Evolutionary conservation across 2,329 filamentous ascomycete species (phyloP), one percentile per base, ranked within the genome.

Genomic region (Passalora sequoiae): DNA sequence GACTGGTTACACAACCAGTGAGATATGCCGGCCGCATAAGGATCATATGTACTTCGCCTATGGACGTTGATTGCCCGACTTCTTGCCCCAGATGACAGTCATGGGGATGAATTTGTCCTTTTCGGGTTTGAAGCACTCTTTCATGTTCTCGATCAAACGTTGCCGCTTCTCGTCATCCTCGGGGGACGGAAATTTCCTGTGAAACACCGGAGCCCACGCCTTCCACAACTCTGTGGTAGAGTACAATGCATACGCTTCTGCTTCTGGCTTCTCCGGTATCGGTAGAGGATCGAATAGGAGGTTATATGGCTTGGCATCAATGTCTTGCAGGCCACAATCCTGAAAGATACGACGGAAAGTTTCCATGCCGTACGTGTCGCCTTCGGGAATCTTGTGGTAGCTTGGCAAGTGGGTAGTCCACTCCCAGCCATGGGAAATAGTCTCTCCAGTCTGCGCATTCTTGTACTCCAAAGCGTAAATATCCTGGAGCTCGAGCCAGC

Each of bases 401-500:
- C 24, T 36, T 6, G n/a, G 13, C 27, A 40, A 32, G 10, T 27
- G 37, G 8, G 27, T 27, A 4, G 21, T 10, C 45, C 45, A 48
- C 13, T 38, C 15, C 37, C 40, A 48, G 12, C 31, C 31, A 8
- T 17, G n/a, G 1, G 27, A 48, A 4, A 41, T 29, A 4, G 24
- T 17, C n/a, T 24, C 30, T 10, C 31, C 40, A 17, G 30, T 37
- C 22, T 37, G 20, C 12, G 17, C 10, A 10, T 40, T 22, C 24
- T 47, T 35, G 17, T 22, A 40, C 10, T 43, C 25, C 25, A 43
- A 13, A 9, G 35, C 19, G 5, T 40, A 31, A 6, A 38, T 16
- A 27, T 49, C 46, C 6, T 49, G 46, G 22, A 46, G 37, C 12
- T 49, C 46, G 16, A 46, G 4, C 35, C 39, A 43, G 2, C 46